Evolutionary conservation across 2,329 filamentous ascomycete species (phyloP).

Genomic region (Emydomyces testavorans): DNA sequence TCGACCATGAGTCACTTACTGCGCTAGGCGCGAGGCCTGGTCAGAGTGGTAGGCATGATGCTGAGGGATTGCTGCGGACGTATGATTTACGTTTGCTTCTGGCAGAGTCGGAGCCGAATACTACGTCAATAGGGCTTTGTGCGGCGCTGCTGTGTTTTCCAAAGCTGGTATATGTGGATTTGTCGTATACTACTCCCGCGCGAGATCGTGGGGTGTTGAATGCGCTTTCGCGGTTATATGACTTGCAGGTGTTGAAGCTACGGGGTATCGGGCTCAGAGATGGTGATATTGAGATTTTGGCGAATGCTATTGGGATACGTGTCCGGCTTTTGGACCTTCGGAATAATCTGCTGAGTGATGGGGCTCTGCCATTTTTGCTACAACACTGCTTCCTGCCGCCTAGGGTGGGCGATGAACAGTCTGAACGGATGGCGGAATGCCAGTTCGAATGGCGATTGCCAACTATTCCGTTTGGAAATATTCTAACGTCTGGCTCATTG

Average conservation of each 20-base stretch:
- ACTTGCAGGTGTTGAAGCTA: conserved; percentile 48
- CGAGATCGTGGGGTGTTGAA: conserved; percentile 40
- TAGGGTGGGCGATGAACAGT: conserved; percentile 4
- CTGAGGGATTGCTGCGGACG: background rate
- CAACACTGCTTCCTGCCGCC: conserved; percentile 39
- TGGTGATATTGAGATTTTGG: conserved; percentile 41
- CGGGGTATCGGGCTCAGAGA: conserved; percentile 45
- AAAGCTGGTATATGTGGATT: conserved; percentile 45
- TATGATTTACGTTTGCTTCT: conserved; percentile 46
- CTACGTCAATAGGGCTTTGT: conserved; percentile 44
- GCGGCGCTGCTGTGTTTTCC: conserved; percentile 44
- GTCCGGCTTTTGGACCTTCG: conserved; percentile 48
- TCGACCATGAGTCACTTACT: conserved; percentile 48
- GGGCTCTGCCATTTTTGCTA: conserved; percentile 42
- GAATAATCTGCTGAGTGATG: conserved; percentile 47
- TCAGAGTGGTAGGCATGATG: background rate
- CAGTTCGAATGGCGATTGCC: conserved; percentile 14
- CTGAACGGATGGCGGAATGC: conserved; percentile 19
- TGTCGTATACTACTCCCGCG: conserved; percentile 44
- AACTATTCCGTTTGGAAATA: conserved; percentile 25
- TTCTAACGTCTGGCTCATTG: conserved; percentile 31
- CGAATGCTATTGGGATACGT: conserved; percentile 40
- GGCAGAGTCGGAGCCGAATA: conserved; percentile 47
- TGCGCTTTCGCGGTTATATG: conserved; percentile 36
- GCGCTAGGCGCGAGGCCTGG: conserved; percentile 33